A percentile compares a stretch with the other conserved stretches of the same genome.
These are phyloP conservation scores for Phytophthora crassamura DNA, from an alignment of 352 stramenopile species.

Conservation along the genomic window DNA sequence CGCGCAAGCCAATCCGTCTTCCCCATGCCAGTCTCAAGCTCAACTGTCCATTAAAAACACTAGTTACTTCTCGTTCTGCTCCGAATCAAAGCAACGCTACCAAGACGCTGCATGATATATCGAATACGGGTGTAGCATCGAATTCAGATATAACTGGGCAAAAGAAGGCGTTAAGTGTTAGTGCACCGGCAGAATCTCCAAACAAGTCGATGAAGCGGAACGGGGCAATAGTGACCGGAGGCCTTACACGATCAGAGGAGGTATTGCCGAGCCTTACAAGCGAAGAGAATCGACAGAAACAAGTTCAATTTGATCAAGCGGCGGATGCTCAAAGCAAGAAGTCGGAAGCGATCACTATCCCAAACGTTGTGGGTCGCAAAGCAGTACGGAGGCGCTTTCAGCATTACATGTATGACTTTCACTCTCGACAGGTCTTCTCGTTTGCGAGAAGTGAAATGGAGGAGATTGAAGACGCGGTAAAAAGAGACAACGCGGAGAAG, in stretches of 20 bases:
- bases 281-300: constrained; percentile 11
- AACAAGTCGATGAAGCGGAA: constrained; percentile 10
- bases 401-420: constrained; percentile 66
- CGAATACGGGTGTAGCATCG: not conserved
- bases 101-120: not conserved
- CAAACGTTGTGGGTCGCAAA: constrained; percentile 13
- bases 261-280: constrained; percentile 12
- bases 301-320: constrained; percentile 8
- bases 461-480: constrained; percentile 10
- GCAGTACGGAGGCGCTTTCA: constrained; percentile 48
- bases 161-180: not conserved
- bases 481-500: not conserved
- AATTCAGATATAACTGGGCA: constrained; percentile 1
- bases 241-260: constrained; percentile 5
- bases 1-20: constrained; percentile 50
- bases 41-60: constrained; percentile 43
- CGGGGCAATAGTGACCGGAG: constrained; percentile 4
- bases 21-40: constrained; percentile 58
- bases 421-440: constrained; percentile 67
- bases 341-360: not conserved
- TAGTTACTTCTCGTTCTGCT: not conserved
- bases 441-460: constrained; percentile 31
- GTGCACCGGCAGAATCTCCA: not conserved
- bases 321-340: constrained; percentile 1
- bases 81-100: constrained; percentile 16